phyloP scores from a whole-genome alignment of 352 stramenopile genomes.

The Globisporangium cederbergense region DNA sequence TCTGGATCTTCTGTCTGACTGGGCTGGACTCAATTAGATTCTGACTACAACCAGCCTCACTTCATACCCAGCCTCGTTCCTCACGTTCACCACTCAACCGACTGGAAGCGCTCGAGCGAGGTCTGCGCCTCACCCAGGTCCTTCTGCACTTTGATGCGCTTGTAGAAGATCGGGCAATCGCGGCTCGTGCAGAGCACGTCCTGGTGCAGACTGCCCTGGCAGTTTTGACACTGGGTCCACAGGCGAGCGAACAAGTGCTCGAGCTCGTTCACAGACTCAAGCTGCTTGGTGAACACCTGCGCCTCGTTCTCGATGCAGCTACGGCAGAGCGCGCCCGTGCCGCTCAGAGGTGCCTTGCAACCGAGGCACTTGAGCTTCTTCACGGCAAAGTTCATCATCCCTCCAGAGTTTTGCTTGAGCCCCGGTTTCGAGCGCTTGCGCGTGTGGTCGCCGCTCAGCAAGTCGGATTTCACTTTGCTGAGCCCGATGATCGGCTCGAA shows the following conservation, averaged over 20 bases:
- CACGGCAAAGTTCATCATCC: slow-evolving; percentile 99
- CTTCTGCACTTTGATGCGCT: slow-evolving; percentile 99
- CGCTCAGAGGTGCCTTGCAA: slow-evolving; percentile 94
- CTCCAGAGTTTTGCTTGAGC: slow-evolving; percentile 93
- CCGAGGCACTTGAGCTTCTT: slow-evolving; percentile 98
- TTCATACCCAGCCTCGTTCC: not conserved
- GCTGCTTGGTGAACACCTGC: slow-evolving; percentile 95
- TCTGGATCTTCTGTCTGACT: not conserved
- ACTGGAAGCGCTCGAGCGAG: slow-evolving; percentile 93
- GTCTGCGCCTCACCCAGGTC: slow-evolving; percentile 94
- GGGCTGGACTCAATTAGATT: not conserved
- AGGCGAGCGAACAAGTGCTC: slow-evolving; percentile 94
- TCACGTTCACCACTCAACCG: slow-evolving; percentile 65
- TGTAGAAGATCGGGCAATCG: slow-evolving; percentile 99
- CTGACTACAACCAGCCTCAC: not conserved
- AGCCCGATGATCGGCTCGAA: slow-evolving; percentile 98
- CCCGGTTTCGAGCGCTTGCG: slow-evolving; percentile 96
- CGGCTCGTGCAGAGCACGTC: slow-evolving; percentile 94
- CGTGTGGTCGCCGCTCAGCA: slow-evolving; percentile 98
- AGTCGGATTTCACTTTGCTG: slow-evolving; percentile 85
- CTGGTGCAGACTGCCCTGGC: slow-evolving; percentile 97
- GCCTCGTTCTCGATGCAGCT: slow-evolving; percentile 92
- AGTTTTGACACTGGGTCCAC: slow-evolving; percentile 98
- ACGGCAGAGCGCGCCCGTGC: slow-evolving; percentile 89
- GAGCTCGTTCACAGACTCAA: slow-evolving; percentile 90